Evolutionary conservation across 345 rosid species (phyloP).

Genomic region (Litchi chinensis): DNA sequence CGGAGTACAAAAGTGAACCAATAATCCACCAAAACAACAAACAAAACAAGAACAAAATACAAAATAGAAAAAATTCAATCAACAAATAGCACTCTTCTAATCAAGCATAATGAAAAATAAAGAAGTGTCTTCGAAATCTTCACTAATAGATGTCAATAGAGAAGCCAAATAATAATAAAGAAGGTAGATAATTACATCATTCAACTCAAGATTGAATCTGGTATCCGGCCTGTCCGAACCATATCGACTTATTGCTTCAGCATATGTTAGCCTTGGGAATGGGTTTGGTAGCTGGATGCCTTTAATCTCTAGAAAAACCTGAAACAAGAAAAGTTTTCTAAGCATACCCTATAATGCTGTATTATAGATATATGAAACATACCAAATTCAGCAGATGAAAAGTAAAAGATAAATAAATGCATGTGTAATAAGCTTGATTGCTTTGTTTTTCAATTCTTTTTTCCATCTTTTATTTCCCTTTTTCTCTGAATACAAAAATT

Average conservation of each 20-base stretch:
- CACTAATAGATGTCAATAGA: no score
- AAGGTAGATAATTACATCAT: conserved; percentile 62
- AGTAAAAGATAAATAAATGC: not conserved
- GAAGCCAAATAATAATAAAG: not conserved
- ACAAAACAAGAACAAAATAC: no score
- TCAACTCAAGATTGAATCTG: conserved; percentile 90
- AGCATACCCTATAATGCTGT: not conserved
- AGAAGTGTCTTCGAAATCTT: no score
- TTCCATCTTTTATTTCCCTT: not conserved
- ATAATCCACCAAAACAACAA: no score
- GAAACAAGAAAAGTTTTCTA: conserved; percentile 30
- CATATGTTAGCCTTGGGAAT: conserved; percentile 87
- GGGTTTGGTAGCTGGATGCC: conserved; percentile 80
- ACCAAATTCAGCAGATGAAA: conserved; percentile 15
- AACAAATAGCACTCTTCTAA: no score
- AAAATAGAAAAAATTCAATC: no score
- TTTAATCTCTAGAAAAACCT: conserved; percentile 86
- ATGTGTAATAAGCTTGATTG: not conserved
- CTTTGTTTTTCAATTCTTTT: not conserved
- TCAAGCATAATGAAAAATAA: no score
- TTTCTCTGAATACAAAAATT: not conserved
- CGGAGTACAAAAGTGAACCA: no score
- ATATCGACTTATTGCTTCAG: conserved; percentile 83
- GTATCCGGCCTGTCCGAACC: conserved; percentile 97
- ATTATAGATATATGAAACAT: not conserved